Base-by-base conservation (phyloP, 73 alveolate genomes). In the Paraurostyla sp. region DNA sequence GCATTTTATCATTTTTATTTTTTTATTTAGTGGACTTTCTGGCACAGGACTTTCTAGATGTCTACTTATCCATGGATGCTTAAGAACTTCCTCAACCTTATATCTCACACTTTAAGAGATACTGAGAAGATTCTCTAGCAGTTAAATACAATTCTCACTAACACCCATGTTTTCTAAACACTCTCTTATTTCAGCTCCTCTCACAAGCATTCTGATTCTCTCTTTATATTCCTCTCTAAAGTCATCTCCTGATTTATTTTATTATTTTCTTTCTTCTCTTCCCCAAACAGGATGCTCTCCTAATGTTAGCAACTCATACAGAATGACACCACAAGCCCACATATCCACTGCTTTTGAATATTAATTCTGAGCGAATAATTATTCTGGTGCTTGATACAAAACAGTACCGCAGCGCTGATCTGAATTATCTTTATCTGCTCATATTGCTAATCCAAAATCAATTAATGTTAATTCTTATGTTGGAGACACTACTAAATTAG, bases 321-420 rank as follows among this genome's bases (percentile, higher is more conserved):
- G 6, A 38, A 40, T 65, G 33, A 65, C 25, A 2, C 82, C 82
- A 36, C 60, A 65, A 38, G 54, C 46, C 82, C 82, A 65, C 36
- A 65, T 65, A 40, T 65, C 82, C 9, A 65, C 82, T 13, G 82
- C 56, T 36, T 65, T 65, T 11, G 82, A 65, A 65, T 65, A 65
- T 38, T 65, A 38, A 65, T 65, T 65, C 4, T 32, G 23, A 36
- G 82, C 82, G 23, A 65, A 65, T 38, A 65, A 65, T 22, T 65
- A 40, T 22, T 65, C 82, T 36, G 82, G 82, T 15, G 82, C 82
- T 65, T 65, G 54, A 65, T 65, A 65, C 56, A 65, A 38, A 1
- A 65, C 32, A 16, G 82, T 65, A 18, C 82, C 82, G 23, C 82
- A 65, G 1, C 82, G 7, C 25, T 65, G 25, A 38, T 65, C 82